Evolutionary conservation across 495 filamentous ascomycete genomes (phyloP), one percentile per base, ranked within the genome.

Genomic region (Apodospora peruviana): DNA sequence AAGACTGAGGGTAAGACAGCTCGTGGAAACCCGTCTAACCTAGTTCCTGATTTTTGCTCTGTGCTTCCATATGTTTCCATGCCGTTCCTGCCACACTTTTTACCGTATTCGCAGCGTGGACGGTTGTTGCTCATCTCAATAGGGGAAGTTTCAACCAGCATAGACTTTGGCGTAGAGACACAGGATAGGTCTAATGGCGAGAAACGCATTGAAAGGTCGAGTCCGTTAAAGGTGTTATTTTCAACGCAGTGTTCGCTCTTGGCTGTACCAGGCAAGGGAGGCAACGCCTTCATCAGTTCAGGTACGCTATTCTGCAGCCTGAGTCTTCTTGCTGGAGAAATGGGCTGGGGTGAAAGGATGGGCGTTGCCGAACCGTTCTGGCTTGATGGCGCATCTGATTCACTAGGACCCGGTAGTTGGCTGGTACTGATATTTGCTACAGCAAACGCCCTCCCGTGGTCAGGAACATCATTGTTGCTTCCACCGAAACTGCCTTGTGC

Each of bases 251-350:
- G 42, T 20, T 52, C 51, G 38, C 48, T 60, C 25, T 49, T 41
- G 21, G 25, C 36, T 4, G 51, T 37, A 17, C 58, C 57, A 16
- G 72, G 68, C 23, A 76, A 29, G 18, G 70, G 59, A n/a, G 73
- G 74, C 22, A 76, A 51, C 23, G 70, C 65, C 50, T 77, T 76
- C 71, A 78, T 75, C 34, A 78, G 57, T 48, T 70, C 67, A 37
- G 75, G 72, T 21, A 76, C 61, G 48, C 74, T 77, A 50, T 72
- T 71, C 51, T 74, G 74, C 43, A 75, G 58, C 46, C 64, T 70
- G 35, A 76, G 61, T 52, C 71, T 62, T 27, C 67, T 62, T 38
- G 58, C 67, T 24, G 75, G 68, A 10, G 71, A 76, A 11, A 74
- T 73, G 10, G 73, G 72, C 35, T 69, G 65, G 14, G 71, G 72